Evolutionary conservation across 2,329 filamentous ascomycete species (phyloP), one percentile per base, ranked within the genome.

Genomic region (Apiospora arundinis): DNA sequence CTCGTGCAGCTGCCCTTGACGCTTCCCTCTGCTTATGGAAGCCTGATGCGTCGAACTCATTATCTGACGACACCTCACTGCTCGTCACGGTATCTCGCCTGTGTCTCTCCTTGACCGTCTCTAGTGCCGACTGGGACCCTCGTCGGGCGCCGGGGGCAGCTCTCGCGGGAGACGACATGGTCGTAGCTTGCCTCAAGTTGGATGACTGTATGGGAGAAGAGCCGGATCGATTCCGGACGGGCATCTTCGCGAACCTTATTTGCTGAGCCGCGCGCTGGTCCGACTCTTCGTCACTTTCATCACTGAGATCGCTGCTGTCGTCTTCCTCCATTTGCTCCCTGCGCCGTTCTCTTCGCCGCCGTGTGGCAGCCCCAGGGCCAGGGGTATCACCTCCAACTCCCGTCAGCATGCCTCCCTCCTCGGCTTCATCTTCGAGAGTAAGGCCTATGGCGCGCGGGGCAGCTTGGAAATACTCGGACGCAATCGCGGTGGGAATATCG

Each of bases 191-290:
- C 63, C 87, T 86, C 37, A 90, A 81, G 72, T 88, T 90, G 21
- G 91, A 91, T 18, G 88, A 89, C 75, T 94, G 91, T 48, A 93
- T 91, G 4, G 95, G 95, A 67, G 95, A 98, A 0, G 95, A 98
- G 14, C 94, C 95, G 37, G 95, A 93, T 70, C 95, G 91, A 75
- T 91, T 91, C 42, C 95, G 90, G 60, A 97, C 88, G 0, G 96
- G 95, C 93, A 98, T 95, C 83, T 98, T 98, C 67, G 93, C 91
- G 82, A 99, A 99, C 79, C 95, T 95, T 80, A 98, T 97, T 80
- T 97, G 94, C 79, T 97, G 94, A 2, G 92, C 92, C 63, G 93
- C 92, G 70, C 92, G 82, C 73, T 91, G 88, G 71, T 94, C 92
- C 1, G 89, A 86, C 69, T 95, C 92, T 32, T 95, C 92, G 68